A percentile compares a stretch with the other conserved stretches of the same genome.
These are phyloP conservation scores for Haematococcus lacustris DNA, from an alignment of 139 green algal species.

Conservation along the genomic window DNA sequence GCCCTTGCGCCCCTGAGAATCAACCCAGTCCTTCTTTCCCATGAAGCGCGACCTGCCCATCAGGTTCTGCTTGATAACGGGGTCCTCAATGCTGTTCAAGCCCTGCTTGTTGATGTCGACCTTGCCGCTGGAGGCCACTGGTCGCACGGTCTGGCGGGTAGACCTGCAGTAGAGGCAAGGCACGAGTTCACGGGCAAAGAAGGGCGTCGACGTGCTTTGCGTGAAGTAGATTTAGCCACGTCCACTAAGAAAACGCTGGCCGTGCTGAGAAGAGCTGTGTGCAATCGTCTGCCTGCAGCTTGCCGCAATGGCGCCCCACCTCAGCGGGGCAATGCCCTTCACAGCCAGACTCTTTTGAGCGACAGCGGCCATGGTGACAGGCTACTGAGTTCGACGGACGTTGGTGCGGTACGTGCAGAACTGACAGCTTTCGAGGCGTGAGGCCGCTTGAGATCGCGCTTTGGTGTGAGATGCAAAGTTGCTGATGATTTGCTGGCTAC, in stretches of 20 bases:
- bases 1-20: conserved; percentile 82
- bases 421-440: too few species aligned
- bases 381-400: too few species aligned
- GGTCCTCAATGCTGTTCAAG: conserved; percentile 70
- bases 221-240: neutral
- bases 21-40: conserved; percentile 77
- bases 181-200: neutral
- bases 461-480: too few species aligned
- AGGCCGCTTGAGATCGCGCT: too few species aligned
- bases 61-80: conserved; percentile 72
- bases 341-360: neutral
- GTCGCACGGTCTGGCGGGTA: conserved; percentile 18
- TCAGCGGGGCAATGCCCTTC: neutral
- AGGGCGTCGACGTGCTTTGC: neutral
- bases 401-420: too few species aligned
- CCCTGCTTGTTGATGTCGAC: conserved; percentile 74
- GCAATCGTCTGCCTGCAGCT: neutral
- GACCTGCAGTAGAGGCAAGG: conserved; percentile 14
- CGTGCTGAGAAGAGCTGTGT: neutral
- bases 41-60: conserved; percentile 67
- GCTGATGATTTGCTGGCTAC: too few species aligned
- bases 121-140: conserved; percentile 53
- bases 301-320: neutral
- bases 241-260: neutral
- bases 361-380: neutral